Base-by-base conservation (phyloP, 768 basidiomycete species). In the Phallus indusiatus region DNA sequence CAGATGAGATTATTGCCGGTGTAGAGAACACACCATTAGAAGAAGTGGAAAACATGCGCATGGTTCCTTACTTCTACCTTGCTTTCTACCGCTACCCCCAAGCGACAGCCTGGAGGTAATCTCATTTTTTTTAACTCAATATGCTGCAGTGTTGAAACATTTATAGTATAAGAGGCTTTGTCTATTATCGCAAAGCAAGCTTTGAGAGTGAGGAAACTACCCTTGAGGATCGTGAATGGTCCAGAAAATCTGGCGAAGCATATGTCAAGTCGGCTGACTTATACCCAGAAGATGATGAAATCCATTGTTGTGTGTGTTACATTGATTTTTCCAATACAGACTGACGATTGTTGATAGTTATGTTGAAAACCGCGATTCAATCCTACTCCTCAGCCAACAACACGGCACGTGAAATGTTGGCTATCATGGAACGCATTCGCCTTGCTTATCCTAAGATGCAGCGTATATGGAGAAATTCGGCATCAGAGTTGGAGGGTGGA, bases 221-320 rank as follows among this genome's bases (percentile, higher is more conserved):
- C 18, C 35, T 56, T 51, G 59, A 66, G 22, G 22, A 64, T 36
- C 21, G 59, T 53, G 42, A 64, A 57, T 28, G 61, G 56, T 20
- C 47, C 50, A 28, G 28, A 56, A 1, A 60, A 70, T 35, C 68
- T 66, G 34, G 59, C 47, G n/a, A 53, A 63, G 36, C 66, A 72
- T 76, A 76, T 61, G 60, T 67, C 14, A 53, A 69, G 48, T 72
- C 74, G 18, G 72, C 71, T 7, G 62, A 55, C 6, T 51, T 54
- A 35, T 72, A 66, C 52, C 73, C 73, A 16, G 64, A 67, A 18
- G 77, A 79, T 60, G 76, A 78, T 47, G 74, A 77, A 65, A 59
- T 66, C 22, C 66, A 68, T 53, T 61, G 66, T 3, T 64, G 66
- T 64, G 54, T 51, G 70, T 62, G 8, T 20, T 24, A 14, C 47